Conservation (phyloP, 139 green algal genomes). For the Trebouxia sp. region DNA sequence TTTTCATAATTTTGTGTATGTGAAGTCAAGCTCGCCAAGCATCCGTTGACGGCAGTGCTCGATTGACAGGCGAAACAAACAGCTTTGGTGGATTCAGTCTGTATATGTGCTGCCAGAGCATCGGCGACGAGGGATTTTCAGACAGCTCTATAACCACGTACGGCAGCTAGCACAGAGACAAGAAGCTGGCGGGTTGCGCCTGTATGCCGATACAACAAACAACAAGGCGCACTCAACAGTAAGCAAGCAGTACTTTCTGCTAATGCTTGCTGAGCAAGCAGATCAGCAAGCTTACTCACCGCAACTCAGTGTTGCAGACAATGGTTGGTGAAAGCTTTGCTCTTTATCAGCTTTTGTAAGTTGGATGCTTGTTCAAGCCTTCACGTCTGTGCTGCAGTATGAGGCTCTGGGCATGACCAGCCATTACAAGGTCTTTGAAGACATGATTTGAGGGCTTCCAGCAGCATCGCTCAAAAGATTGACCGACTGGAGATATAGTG, state of each 20-base stretch:
- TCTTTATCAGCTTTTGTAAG: no score
- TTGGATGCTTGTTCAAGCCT: background rate
- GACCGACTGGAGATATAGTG: no score
- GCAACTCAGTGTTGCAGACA: no score
- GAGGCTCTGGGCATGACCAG: constrained; percentile 58
- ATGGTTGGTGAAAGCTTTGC: no score
- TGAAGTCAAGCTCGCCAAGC: no score
- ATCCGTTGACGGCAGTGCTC: no score
- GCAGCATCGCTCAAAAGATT: no score
- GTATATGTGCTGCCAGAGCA: constrained; percentile 54
- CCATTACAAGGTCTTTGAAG: constrained; percentile 65
- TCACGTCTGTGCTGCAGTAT: constrained; percentile 38
- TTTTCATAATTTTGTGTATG: no score
- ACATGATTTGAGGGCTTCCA: no score
- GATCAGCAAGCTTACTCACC: no score
- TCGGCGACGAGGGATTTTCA: constrained; percentile 39
- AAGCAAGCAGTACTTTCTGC: background rate
- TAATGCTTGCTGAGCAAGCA: no score
- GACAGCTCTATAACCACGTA: constrained; percentile 51
- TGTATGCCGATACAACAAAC: constrained; percentile 61
- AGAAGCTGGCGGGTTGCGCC: constrained; percentile 48
- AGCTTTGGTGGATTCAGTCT: constrained; percentile 66
- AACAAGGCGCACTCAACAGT: constrained; percentile 47
- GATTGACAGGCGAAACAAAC: constrained; percentile 39
- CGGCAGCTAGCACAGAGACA: constrained; percentile 26